Percentiles rank a stretch among this genome's conserved stretches.
Evolutionary conservation across 208 protist species (phyloP).

Genomic region (Leishmania aethiopica): DNA sequence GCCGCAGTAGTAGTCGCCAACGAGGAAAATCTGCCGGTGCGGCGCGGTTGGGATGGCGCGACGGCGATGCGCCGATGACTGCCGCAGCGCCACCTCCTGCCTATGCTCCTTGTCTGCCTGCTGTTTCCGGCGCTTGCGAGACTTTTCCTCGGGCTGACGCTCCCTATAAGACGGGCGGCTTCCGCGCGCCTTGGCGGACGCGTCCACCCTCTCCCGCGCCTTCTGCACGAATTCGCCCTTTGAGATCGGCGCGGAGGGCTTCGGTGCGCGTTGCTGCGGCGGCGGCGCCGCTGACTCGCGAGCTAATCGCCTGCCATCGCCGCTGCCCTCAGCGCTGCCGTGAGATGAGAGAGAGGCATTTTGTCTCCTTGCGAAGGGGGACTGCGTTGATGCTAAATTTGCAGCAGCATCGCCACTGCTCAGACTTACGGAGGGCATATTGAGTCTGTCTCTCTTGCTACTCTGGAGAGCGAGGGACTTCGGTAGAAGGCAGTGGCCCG

Average conservation of each 20-base stretch:
- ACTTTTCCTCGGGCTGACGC: not conserved
- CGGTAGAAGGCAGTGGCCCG: not conserved
- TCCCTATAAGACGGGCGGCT: not conserved
- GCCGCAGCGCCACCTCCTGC: not conserved
- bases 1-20: constrained; percentile 15
- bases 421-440: not conserved
- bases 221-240: not conserved
- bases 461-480: not conserved
- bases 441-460: not conserved
- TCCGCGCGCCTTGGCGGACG: not conserved
- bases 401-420: not conserved
- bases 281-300: not conserved
- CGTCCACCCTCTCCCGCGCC: not conserved
- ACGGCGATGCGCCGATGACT: constrained; percentile 3
- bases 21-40: constrained; percentile 49
- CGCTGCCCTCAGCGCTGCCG: not conserved
- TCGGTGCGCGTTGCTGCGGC: not conserved
- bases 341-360: not conserved
- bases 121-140: not conserved
- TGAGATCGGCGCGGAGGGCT: not conserved
- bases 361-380: not conserved
- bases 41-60: constrained; percentile 38
- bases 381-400: not conserved
- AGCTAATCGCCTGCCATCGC: not conserved
- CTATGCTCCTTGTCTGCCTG: not conserved